A percentile compares a stretch with the other conserved stretches of the same genome.
Conservation (phyloP, 1,284 basidiomycete species). For the Chalciporus sp. region DNA sequence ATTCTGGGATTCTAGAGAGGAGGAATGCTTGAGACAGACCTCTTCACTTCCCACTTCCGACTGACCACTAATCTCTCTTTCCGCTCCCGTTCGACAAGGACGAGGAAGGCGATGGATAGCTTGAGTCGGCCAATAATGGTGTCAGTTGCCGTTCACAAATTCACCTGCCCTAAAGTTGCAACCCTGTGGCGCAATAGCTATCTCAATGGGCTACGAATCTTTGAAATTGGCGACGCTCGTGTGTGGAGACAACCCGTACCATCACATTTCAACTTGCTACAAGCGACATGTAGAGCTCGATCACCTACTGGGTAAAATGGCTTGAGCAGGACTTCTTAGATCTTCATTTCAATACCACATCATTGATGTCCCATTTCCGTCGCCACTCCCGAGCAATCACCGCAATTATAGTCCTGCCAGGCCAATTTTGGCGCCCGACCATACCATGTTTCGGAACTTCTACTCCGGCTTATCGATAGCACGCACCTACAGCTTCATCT, state of each 20-base stretch:
- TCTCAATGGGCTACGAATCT: neutral
- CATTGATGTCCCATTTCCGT: conserved; percentile 29
- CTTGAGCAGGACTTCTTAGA: conserved; percentile 11
- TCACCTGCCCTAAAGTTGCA: conserved; percentile 37
- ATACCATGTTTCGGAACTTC: conserved; percentile 25
- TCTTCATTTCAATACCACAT: conserved; percentile 21
- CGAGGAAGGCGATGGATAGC: conserved; percentile 40
- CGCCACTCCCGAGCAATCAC: conserved; percentile 26
- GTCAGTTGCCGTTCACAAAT: conserved; percentile 13
- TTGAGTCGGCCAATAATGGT: conserved; percentile 24
- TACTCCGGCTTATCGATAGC: conserved; percentile 37
- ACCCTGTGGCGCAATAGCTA: conserved; percentile 31
- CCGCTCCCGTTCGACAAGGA: conserved; percentile 46
- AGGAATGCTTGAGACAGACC: conserved; percentile 23
- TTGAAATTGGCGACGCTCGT: conserved; percentile 20
- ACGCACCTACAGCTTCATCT: conserved; percentile 16
- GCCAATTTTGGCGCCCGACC: conserved; percentile 19
- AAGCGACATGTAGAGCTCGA: conserved; percentile 5
- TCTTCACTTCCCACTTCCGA: conserved; percentile 48
- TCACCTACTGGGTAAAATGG: conserved; percentile 10
- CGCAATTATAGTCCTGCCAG: conserved; percentile 1
- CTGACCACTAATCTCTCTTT: conserved; percentile 46
- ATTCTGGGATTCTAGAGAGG: conserved; percentile 2
- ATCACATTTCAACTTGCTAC: conserved; percentile 15
- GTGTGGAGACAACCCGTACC: conserved; percentile 1